Percentiles rank a stretch among this genome's conserved stretches.
Evolutionary conservation across 208 protist genomes (phyloP).

Genomic region (Pavlovales sp.): DNA sequence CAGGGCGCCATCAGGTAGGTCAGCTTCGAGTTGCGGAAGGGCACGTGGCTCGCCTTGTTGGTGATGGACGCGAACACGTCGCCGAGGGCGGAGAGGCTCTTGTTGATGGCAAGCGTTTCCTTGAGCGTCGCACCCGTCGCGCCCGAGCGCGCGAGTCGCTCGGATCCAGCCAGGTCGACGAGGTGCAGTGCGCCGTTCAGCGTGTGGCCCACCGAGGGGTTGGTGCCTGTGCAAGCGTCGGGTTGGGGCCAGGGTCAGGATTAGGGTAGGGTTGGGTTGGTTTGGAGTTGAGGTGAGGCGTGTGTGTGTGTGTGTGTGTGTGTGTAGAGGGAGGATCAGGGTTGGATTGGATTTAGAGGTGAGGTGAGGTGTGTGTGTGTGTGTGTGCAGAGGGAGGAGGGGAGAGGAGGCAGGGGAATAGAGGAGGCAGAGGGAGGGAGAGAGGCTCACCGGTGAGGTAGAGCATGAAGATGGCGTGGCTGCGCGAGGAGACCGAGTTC

Average conservation of each 20-base stretch:
- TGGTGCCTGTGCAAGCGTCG: too few relatives aligned
- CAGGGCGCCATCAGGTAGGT: conserved; percentile 71
- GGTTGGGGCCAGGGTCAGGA: too few relatives aligned
- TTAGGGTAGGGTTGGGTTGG: too few relatives aligned
- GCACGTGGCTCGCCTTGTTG: conserved; percentile 62
- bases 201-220: conserved; percentile 52
- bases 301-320: too few relatives aligned
- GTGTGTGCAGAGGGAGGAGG: too few relatives aligned
- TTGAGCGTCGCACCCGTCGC: conserved; percentile 64
- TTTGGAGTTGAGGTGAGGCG: too few relatives aligned
- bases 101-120: conserved; percentile 79
- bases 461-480: conserved; percentile 54
- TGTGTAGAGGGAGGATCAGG: too few relatives aligned
- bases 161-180: conserved; percentile 65
- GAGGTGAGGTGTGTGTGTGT: too few relatives aligned
- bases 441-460: conserved; percentile 14
- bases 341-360: too few relatives aligned
- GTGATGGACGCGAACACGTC: conserved; percentile 67
- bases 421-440: too few relatives aligned
- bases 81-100: conserved; percentile 66
- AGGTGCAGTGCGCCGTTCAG: conserved; percentile 41
- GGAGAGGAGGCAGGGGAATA: too few relatives aligned
- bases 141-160: conserved; percentile 65
- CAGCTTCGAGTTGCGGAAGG: conserved; percentile 75
- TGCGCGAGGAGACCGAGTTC: conserved; percentile 68